Evolutionary conservation across 2,329 filamentous ascomycete species (phyloP).

Genomic region (Fusarium poae): DNA sequence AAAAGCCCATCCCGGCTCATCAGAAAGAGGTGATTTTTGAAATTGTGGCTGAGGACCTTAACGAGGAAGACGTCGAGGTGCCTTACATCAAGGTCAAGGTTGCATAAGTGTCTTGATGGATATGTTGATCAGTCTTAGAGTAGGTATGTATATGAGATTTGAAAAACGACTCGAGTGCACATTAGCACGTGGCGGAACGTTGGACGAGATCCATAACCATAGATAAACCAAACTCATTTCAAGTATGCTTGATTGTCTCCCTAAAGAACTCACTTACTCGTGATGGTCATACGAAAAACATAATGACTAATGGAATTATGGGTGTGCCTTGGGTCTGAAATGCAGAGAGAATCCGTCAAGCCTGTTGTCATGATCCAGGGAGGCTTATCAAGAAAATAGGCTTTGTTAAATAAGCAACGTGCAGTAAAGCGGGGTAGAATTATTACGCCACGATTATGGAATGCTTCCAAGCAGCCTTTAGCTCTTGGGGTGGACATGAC

Average conservation of each 20-base stretch:
- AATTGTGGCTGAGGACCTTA: slow-evolving; percentile 89
- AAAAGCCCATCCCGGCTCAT: slow-evolving; percentile 90
- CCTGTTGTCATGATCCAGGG: slow-evolving; percentile 30
- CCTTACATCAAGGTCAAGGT: slow-evolving; percentile 95
- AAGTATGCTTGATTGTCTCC: slow-evolving; percentile 1
- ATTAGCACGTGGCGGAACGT: slow-evolving; percentile 34
- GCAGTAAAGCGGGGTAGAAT: slow-evolving; percentile 43
- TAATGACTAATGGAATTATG: not conserved
- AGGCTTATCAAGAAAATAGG: slow-evolving; percentile 41
- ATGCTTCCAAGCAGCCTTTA: slow-evolving; percentile 25
- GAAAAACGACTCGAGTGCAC: slow-evolving; percentile 28
- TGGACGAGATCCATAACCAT: slow-evolving; percentile 38
- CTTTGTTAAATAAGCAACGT: slow-evolving; percentile 37
- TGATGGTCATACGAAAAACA: not conserved
- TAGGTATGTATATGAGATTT: slow-evolving; percentile 28
- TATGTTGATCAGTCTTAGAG: slow-evolving; percentile 9
- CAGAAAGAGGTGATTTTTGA: slow-evolving; percentile 98
- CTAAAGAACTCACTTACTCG: not conserved
- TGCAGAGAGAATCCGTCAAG: slow-evolving; percentile 13
- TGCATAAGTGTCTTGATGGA: slow-evolving; percentile 38
- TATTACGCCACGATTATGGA: slow-evolving; percentile 49
- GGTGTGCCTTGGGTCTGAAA: not conserved
- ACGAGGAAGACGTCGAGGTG: slow-evolving; percentile 94
- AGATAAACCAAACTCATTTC: slow-evolving; percentile 39
- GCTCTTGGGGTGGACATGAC: slow-evolving; percentile 19